Base-by-base conservation (phyloP, 179 eudicot species). In the Patellifolia procumbens region DNA sequence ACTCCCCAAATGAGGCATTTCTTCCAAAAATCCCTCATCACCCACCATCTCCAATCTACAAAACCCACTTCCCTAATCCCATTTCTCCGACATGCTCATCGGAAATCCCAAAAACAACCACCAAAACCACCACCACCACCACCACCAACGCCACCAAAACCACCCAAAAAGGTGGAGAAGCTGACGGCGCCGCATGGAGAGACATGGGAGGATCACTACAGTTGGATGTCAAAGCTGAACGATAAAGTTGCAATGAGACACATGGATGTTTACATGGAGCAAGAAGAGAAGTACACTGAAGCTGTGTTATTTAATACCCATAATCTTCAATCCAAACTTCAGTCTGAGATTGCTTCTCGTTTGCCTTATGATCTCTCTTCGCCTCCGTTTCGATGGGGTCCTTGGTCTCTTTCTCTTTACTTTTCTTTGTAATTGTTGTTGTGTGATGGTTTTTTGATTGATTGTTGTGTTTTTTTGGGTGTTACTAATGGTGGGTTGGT, bases 211-310 rank as follows among this genome's bases (percentile, higher is more conserved):
- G 98, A 94, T 69, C 75, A 87, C 24, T 94, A 92, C 87, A 83
- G 82, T 58, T 94, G 98, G 98, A 94, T 94, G 98, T 92, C 98
- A 11, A 88, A 88, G 83, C 83, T 92, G 24, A 86, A 79, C 74
- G 98, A 94, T 79, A 92, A 87, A 63, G 98, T 94, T 5, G 92
- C 97, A 3, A 94, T 94, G 98, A 83, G 98, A 20, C 97, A 94
- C 83, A 94, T 94, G 98, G 97, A 92, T 68, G 86, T 94, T 12
- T 89, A 87, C 81, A 91, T 92, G 94, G 97, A 94, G 74, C 97
- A 92, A 74, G 98, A 94, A 79, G 97, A 94, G 87, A 94, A 94
- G 84, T 94, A 95, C 83, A 91, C 91, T 7, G 99, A 95, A 62
- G 97, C 99, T 61, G 89, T 95, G 64, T 85, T 95, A 89, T 79